Percentiles rank a stretch among this genome's conserved stretches.
phyloP scores from a whole-genome alignment of 139 green algal genomes.

The Trebouxia sp. region DNA sequence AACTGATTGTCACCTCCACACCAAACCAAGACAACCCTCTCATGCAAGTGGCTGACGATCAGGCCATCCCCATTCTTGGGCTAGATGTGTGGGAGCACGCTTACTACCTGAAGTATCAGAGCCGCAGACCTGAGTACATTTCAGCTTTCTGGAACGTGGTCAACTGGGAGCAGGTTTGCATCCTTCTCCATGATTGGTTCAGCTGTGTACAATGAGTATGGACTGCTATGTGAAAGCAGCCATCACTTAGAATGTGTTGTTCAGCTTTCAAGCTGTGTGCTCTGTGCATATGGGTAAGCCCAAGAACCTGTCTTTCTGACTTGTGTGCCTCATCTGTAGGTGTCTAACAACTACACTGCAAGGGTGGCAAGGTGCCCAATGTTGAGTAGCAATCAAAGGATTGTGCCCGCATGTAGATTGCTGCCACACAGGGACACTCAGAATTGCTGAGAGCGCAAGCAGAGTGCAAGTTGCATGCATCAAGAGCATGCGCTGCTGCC shows the following conservation, averaged over 20 bases:
- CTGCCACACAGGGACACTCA: no score
- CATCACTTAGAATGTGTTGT: no score
- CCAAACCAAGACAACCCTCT: constrained; percentile 83
- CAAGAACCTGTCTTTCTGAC: not conserved
- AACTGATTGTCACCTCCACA: constrained; percentile 72
- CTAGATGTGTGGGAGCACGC: constrained; percentile 49
- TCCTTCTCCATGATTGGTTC: not conserved
- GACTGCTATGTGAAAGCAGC: no score
- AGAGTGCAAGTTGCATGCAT: no score
- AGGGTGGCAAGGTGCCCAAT: constrained; percentile 31
- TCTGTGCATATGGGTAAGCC: not conserved
- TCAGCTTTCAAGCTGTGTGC: no score
- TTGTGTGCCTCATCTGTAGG: no score
- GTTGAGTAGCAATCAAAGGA: constrained; percentile 20
- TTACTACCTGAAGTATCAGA: constrained; percentile 52
- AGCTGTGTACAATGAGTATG: no score
- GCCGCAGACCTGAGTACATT: constrained; percentile 78
- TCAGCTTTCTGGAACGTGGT: constrained; percentile 79
- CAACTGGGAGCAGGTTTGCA: constrained; percentile 55
- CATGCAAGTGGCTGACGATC: constrained; percentile 61
- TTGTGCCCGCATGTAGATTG: not conserved
- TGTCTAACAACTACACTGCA: constrained; percentile 37
- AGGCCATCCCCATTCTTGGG: constrained; percentile 72
- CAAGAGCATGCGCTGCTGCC: no score
- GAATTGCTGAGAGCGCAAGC: no score